These are phyloP conservation scores for Calophaca sinica DNA, from an alignment of 306 rosid species.

Conservation along the genomic window DNA sequence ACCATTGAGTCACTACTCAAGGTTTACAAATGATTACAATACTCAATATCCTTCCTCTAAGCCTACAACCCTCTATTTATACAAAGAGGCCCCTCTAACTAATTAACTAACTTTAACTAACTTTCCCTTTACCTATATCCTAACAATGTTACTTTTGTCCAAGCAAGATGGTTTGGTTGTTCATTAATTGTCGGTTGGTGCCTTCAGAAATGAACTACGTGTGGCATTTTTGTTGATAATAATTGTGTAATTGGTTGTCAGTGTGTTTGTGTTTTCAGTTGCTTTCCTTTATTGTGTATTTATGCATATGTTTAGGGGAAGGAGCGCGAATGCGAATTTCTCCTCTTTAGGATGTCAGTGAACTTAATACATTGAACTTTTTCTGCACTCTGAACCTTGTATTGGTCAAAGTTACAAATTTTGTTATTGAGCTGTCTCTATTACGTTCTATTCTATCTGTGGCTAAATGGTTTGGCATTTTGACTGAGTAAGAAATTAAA, in stretches of 20 bases:
- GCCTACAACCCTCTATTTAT: too few species aligned
- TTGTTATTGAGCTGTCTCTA: constrained; percentile 16
- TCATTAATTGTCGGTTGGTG: constrained; percentile 32
- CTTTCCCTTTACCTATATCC: too few species aligned
- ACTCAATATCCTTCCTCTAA: too few species aligned
- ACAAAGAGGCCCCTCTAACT: too few species aligned
- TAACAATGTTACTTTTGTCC: not conserved
- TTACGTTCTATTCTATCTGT: constrained; percentile 25
- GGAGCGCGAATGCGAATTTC: not conserved
- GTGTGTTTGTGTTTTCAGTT: not conserved
- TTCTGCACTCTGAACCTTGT: constrained; percentile 23
- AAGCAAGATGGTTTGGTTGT: constrained; percentile 26
- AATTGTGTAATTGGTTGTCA: constrained; percentile 17
- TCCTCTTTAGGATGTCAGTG: not conserved
- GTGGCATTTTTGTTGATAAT: constrained; percentile 2
- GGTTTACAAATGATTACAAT: too few species aligned
- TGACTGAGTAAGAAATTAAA: constrained; percentile 7
- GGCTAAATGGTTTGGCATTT: constrained; percentile 21
- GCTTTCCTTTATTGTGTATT: not conserved
- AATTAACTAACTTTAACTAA: too few species aligned
- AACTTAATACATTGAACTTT: not conserved
- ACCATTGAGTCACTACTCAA: too few species aligned
- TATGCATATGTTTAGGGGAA: not conserved
- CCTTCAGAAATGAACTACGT: not conserved
- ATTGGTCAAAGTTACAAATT: constrained; percentile 1